Evolutionary conservation across 495 filamentous ascomycete species (phyloP).

Genomic region (Xylaria nigripes): DNA sequence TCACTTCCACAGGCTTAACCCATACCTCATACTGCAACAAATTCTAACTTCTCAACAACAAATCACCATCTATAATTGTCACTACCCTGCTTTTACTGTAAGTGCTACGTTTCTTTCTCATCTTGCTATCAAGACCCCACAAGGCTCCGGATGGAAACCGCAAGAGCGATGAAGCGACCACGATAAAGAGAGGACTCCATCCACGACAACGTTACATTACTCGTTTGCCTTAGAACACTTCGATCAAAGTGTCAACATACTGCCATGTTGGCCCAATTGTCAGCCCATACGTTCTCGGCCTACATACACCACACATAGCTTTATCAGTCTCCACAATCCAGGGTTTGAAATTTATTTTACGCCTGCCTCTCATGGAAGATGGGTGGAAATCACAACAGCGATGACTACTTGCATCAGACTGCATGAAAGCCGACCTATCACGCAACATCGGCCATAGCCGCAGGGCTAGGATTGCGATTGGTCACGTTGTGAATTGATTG

Average conservation of each 20-base stretch:
- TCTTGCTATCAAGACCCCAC: constrained; percentile 1
- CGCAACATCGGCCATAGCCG: constrained; percentile 21
- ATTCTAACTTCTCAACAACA: neutral
- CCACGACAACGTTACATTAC: neutral
- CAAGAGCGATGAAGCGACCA: neutral
- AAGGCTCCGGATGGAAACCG: neutral
- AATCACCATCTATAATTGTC: neutral
- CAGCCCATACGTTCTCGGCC: neutral
- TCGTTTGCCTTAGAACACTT: too few species aligned
- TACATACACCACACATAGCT: neutral
- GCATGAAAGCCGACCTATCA: constrained; percentile 24
- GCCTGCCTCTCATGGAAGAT: constrained; percentile 1
- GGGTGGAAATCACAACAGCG: constrained; percentile 13
- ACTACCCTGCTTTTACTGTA: neutral
- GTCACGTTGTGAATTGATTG: constrained; percentile 17
- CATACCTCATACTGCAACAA: constrained; percentile 11
- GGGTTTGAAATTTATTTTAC: too few species aligned
- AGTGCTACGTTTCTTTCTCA: constrained; percentile 2
- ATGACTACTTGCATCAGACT: constrained; percentile 16
- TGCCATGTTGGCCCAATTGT: neutral
- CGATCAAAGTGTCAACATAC: neutral
- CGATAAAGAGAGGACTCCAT: neutral
- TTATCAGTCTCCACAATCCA: neutral
- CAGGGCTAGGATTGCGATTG: constrained; percentile 24
- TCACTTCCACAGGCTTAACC: constrained; percentile 20